Evolutionary conservation across 1,284 basidiomycete genomes (phyloP).

Genomic region (Phenoliferia sp.): DNA sequence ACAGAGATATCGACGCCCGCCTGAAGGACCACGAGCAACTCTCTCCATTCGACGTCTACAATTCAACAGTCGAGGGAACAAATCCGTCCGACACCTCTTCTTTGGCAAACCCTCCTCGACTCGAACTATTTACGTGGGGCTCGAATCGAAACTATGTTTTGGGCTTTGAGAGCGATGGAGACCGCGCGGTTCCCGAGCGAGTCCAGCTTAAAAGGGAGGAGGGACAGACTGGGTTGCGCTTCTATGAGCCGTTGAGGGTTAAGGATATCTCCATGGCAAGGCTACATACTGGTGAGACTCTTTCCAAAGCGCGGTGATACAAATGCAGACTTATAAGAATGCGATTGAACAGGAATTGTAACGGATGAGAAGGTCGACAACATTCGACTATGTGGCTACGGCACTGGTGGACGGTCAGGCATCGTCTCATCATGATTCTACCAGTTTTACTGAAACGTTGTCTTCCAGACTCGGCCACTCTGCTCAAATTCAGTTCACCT

Average conservation of each 20-base stretch:
- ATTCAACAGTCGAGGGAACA: conserved; percentile 68
- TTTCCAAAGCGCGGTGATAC: background rate
- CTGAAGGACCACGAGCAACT: conserved; percentile 82
- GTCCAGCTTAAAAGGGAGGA: conserved; percentile 54
- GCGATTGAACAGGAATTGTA: conserved; percentile 48
- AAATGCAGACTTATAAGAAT: background rate
- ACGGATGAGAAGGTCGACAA: conserved; percentile 71
- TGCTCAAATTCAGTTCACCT: conserved; percentile 71
- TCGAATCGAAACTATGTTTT: conserved; percentile 62
- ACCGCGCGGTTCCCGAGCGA: conserved; percentile 74
- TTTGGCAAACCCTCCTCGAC: conserved; percentile 21
- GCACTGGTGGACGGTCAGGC: conserved; percentile 61
- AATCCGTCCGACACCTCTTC: conserved; percentile 25
- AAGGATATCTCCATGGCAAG: conserved; percentile 71
- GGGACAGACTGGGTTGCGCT: conserved; percentile 38
- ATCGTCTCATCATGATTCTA: background rate
- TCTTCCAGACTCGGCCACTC: conserved; percentile 60
- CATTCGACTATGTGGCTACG: conserved; percentile 78
- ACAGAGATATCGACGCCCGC: conserved; percentile 65
- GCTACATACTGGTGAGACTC: conserved; percentile 61
- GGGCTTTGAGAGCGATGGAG: conserved; percentile 73
- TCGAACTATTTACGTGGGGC: conserved; percentile 84
- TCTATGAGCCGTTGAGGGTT: conserved; percentile 60
- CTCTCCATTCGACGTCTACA: conserved; percentile 90
- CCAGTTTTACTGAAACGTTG: conserved; percentile 2